phyloP scores from a whole-genome alignment of 305 asterid genomes.

The Rubia peregrina region DNA sequence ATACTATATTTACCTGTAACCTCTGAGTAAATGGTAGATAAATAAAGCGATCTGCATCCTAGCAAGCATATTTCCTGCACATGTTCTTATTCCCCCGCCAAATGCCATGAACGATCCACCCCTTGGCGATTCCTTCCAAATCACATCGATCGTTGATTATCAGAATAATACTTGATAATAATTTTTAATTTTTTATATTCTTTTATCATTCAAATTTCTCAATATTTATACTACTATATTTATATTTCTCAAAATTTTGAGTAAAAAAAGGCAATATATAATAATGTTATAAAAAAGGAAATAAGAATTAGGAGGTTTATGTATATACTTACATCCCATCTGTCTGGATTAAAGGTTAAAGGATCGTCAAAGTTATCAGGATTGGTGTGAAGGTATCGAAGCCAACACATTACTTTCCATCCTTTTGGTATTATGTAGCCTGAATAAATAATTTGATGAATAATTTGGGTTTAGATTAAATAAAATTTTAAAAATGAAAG shows the following conservation, averaged over 20 bases:
- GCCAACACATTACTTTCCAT: slow-evolving; percentile 47
- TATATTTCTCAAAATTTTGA: too few relatives aligned
- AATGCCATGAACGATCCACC: slow-evolving; percentile 39
- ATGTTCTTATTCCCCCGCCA: slow-evolving; percentile 46
- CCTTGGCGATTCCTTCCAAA: slow-evolving; percentile 27
- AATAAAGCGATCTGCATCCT: slow-evolving; percentile 38
- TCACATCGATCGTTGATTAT: too few relatives aligned
- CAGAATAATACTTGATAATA: too few relatives aligned
- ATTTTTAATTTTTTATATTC: too few relatives aligned
- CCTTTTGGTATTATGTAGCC: slow-evolving; percentile 52
- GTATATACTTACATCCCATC: slow-evolving; percentile 41
- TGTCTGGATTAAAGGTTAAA: slow-evolving; percentile 42
- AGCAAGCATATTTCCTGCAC: slow-evolving; percentile 59
- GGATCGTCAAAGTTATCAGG: slow-evolving; percentile 52
- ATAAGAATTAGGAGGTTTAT: background rate
- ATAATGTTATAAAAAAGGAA: background rate
- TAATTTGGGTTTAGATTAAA: too few relatives aligned
- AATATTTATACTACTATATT: too few relatives aligned
- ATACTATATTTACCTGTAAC: slow-evolving; percentile 31
- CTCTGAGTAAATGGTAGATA: slow-evolving; percentile 39
- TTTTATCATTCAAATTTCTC: too few relatives aligned
- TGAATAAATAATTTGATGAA: slow-evolving; percentile 5
- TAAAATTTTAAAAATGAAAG: too few relatives aligned
- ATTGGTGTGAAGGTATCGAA: slow-evolving; percentile 41
- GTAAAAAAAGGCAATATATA: too few relatives aligned